phyloP scores from a whole-genome alignment of 306 rosid species.

The Ziziphus jujuba region DNA sequence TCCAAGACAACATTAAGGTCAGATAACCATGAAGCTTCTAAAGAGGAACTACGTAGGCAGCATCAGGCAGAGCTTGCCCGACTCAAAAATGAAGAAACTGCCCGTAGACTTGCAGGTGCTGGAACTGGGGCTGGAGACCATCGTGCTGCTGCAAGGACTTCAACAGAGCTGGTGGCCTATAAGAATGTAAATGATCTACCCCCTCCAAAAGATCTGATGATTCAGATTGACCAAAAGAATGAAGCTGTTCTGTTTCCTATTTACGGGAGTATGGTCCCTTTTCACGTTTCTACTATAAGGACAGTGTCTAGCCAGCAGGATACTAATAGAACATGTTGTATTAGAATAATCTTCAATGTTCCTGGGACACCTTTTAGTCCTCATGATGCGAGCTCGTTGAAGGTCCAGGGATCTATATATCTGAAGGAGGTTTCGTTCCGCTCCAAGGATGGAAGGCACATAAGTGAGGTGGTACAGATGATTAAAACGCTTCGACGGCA shows the following conservation, averaged over 20 bases:
- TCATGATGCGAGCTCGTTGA: conserved; percentile 68
- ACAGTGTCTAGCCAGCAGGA: conserved; percentile 82
- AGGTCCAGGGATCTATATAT: conserved; percentile 73
- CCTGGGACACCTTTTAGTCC: conserved; percentile 93
- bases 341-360: conserved; percentile 79
- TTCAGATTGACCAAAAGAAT: conserved; percentile 86
- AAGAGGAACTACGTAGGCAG: conserved; percentile 93
- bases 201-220: conserved; percentile 78
- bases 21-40: conserved; percentile 86
- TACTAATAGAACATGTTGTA: conserved; percentile 43
- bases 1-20: conserved; percentile 89
- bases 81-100: conserved; percentile 97
- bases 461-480: conserved; percentile 78
- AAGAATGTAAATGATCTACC: conserved; percentile 83
- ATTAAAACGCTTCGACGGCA: conserved; percentile 83
- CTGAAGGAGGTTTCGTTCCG: conserved; percentile 93
- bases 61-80: conserved; percentile 99
- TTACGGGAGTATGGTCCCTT: conserved; percentile 92
- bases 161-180: conserved; percentile 75
- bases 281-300: conserved; percentile 84
- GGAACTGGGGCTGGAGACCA: conserved; percentile 57
- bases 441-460: conserved; percentile 89
- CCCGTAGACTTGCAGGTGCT: conserved; percentile 90
- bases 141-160: conserved; percentile 53
- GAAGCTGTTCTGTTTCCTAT: conserved; percentile 87